Evolutionary conservation across 371 early-diverging fungal species (phyloP).

Genomic region (Mucor irregularis): DNA sequence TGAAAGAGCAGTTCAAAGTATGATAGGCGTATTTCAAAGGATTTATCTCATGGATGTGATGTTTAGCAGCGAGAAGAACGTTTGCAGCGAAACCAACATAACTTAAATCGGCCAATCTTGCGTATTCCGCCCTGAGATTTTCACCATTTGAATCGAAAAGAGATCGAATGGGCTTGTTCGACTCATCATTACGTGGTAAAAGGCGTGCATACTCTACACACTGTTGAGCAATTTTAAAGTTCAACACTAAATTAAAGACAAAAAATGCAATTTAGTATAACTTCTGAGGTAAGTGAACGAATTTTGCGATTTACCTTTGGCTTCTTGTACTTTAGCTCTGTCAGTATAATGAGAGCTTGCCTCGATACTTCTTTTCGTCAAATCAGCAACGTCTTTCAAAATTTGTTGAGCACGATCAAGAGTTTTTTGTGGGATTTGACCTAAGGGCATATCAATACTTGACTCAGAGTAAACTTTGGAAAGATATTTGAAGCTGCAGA

Average conservation of each 20-base stretch:
- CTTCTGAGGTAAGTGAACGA: neutral
- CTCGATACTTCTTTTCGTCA: neutral
- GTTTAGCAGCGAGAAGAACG: conserved; percentile 56
- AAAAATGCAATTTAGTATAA: neutral
- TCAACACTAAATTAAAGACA: conserved; percentile 3
- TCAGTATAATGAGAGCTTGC: neutral
- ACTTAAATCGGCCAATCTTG: conserved; percentile 29
- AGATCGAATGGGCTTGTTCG: neutral
- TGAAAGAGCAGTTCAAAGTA: conserved; percentile 40
- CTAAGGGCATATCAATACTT: conserved; percentile 50
- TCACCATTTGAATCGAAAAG: neutral
- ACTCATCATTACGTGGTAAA: conserved; percentile 6
- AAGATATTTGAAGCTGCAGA: conserved; percentile 46
- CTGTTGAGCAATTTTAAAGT: conserved; percentile 17
- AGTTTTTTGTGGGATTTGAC: conserved; percentile 43
- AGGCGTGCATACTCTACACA: conserved; percentile 19
- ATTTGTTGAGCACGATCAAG: conserved; percentile 42
- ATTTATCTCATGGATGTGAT: conserved; percentile 29
- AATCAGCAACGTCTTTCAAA: conserved; percentile 16
- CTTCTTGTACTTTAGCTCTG: neutral
- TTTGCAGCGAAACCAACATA: conserved; percentile 55
- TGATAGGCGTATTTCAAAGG: conserved; percentile 58
- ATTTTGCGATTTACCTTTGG: conserved; percentile 8
- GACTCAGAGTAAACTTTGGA: conserved; percentile 31
- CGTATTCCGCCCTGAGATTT: conserved; percentile 25